Base-by-base conservation (phyloP, 257 asterid genomes). In the Asclepias syriaca region DNA sequence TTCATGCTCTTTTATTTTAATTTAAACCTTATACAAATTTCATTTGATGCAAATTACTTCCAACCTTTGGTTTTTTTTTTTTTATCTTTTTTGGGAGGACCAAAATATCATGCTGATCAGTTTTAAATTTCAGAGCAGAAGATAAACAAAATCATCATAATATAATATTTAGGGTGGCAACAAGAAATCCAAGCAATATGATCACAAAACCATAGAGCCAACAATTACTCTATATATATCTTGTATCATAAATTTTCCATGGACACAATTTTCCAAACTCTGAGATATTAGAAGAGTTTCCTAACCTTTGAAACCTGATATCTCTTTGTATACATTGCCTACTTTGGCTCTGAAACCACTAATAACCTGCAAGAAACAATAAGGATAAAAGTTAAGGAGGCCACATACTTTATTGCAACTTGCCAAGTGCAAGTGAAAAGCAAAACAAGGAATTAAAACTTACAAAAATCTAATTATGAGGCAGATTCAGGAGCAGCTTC, bases 401-500 rank as follows among this genome's bases (percentile, higher is more conserved):
- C n/a, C 21, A 39, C 39, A 63, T 46, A 15, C 4, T 21, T 4
- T 29, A 29, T 29, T 43, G 2, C 48, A 43, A 43, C 48, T 43
- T 0, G 3, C 1, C 0, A 45, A 45, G 21, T 29, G 34, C 48
- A n/a, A 22, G 34, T 13, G 29, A 21, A 37, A 37, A 13, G 53
- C 39, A 9, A 12, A 58, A n/a, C 34, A 68, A 48, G 66, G 64
- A 75, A 58, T 55, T 8, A 69, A 45, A 65, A 72, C 71, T 74
- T 51, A 70, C 77, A 43, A 2, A 34, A 6, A 63, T 60, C 71
- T 45, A 67, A 78, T 75, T 72, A 80, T 68, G 90, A 76, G 70
- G 88, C 66, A 57, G 95, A 85, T 76, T 92, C 90, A 4, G 93
- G 88, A 55, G 88, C 53, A 43, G 94, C 80, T 77, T 82, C 96